Evolutionary conservation across 192 early-diverging fungal species (phyloP), one percentile per base, ranked within the genome.

Genomic region (Podila epicladia): DNA sequence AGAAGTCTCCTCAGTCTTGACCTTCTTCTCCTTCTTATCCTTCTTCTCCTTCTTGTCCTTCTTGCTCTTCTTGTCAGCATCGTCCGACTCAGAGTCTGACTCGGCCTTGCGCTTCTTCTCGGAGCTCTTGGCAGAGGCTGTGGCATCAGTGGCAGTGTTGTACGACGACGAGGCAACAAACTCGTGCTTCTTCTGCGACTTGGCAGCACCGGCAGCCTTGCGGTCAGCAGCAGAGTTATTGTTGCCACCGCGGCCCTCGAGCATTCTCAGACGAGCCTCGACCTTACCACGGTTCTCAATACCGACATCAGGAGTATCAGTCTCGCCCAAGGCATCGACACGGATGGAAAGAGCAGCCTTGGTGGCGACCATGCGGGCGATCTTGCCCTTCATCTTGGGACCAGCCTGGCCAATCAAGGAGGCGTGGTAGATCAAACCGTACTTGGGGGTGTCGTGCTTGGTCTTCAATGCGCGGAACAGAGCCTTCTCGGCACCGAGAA

Each of bases 401-500:
- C 93, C 92, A 61, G 97, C 97, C 87, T 97, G 98, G 50, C 98
- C 98, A 58, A 99, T 92, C 59, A 99, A 90, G 26, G 95, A 95
- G 48, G 98, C 95, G 82, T 99, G 98, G 87, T 97, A 99, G 73
- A 99, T 95, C 62, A 99, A 88, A 83, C 98, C 98, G 83, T 98
- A 99, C 87, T 99, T 98, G 68, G 98, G 98, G 17, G 98, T 99
- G 85, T 97, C 92, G 83, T 95, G 94, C 88, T 99, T 99, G 82
- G 96, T 94, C 92, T 99, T 99, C 75, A 99, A 88, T 4, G 98
- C 98, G 45, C 97, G 92, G 94, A 99, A 99, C 32, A 99, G 92
- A n/a, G 98, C 98, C 93, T 99, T 99, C 87, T 99, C 98, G 41
- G 98, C 98, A 85, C 98, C 98, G 22, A 99, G 91, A 68, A 99